phyloP scores from a whole-genome alignment of 2,329 filamentous ascomycete species.

The Clarireedia monteithiana region DNA sequence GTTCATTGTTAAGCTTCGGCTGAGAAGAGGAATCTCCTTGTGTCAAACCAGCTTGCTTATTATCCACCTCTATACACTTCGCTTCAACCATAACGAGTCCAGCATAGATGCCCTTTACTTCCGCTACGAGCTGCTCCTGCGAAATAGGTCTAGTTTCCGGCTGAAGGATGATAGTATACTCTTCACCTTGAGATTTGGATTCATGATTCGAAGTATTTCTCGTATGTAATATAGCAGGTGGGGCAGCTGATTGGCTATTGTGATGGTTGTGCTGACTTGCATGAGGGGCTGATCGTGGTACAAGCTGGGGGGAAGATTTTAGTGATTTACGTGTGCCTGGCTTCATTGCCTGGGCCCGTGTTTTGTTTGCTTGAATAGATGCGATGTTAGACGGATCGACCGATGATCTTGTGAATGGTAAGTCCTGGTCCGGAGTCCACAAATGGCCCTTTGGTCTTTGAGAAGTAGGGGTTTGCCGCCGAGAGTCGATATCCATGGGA shows the following conservation, averaged over 20 bases:
- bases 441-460: constrained; percentile 19
- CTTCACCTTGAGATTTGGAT: constrained; percentile 47
- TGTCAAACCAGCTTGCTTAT: constrained; percentile 45
- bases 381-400: constrained; percentile 26
- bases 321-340: constrained; percentile 11
- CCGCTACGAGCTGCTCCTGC: constrained; percentile 25
- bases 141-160: constrained; percentile 38
- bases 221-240: neutral
- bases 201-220: neutral
- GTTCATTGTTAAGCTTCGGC: constrained; percentile 49
- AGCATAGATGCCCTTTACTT: constrained; percentile 55
- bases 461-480: constrained; percentile 9
- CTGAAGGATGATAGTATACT: constrained; percentile 42
- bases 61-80: constrained; percentile 84
- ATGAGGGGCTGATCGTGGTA: neutral
- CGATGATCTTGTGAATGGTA: constrained; percentile 14
- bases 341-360: constrained; percentile 15
- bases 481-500: constrained; percentile 10
- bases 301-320: constrained; percentile 5
- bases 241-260: neutral
- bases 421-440: constrained; percentile 22
- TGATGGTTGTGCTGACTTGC: constrained; percentile 1
- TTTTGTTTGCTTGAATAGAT: constrained; percentile 17
- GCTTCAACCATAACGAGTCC: constrained; percentile 75
- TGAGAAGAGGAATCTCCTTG: constrained; percentile 37